A percentile compares a stretch with the other conserved stretches of the same genome.
These are phyloP conservation scores for Candida ficus DNA, from an alignment of 805 yeast species.

Conservation along the genomic window DNA sequence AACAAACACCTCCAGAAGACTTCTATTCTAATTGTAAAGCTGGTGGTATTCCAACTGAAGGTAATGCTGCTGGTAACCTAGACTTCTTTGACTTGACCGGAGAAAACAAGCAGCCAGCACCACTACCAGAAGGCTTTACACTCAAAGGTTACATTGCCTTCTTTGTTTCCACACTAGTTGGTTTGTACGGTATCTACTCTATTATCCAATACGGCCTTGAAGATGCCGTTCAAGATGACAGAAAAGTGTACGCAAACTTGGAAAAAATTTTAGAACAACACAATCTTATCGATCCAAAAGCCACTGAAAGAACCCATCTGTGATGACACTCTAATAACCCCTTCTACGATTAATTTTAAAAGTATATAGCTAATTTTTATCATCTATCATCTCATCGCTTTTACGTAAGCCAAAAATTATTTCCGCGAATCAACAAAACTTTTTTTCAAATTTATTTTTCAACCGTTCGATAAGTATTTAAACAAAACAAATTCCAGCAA, in stretches of 20 bases:
- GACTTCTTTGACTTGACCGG: conserved; percentile 55
- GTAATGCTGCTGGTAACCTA: conserved; percentile 71
- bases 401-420: too few species aligned
- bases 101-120: conserved; percentile 52
- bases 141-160: conserved; percentile 64
- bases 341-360: too few species aligned
- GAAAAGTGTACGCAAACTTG: conserved; percentile 34
- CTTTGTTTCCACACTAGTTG: conserved; percentile 45
- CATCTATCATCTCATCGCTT: too few species aligned
- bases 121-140: conserved; percentile 70
- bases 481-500: neutral
- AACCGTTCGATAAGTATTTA: neutral
- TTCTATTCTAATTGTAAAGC: conserved; percentile 46
- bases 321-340: conserved; percentile 1
- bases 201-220: conserved; percentile 63
- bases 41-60: conserved; percentile 41
- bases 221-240: conserved; percentile 50
- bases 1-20: conserved; percentile 39
- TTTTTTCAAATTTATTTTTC: neutral
- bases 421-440: too few species aligned
- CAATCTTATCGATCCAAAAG: conserved; percentile 15
- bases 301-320: conserved; percentile 17
- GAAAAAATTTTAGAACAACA: conserved; percentile 28
- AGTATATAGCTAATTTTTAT: too few species aligned
- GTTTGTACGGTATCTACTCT: conserved; percentile 53